Base-by-base conservation (phyloP, 352 stramenopile species). In the Pythium biforme region DNA sequence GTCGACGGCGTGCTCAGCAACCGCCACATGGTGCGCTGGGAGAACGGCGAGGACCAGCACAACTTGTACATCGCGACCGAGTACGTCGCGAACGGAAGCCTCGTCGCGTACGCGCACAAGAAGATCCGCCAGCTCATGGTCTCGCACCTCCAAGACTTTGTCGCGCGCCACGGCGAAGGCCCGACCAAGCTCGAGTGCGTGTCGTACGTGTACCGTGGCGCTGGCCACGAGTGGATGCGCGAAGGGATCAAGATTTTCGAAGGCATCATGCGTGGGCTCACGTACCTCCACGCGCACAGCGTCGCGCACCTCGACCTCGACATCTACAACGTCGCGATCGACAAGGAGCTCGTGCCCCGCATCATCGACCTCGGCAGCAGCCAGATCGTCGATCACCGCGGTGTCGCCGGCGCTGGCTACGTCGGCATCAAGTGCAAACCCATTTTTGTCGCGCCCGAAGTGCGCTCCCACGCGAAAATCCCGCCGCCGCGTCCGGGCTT, bases 1-100 rank as follows among this genome's bases (percentile, higher is more conserved):
- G 66, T 95, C 19, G 82, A 93, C 33, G 75, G 82, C n/a, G 79
- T 79, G 20, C 66, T 92, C 34, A 67, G 55, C 29, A 95, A 92
- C 55, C 59, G 73, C 20, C 74, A 93, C 67, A 80, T 93, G 68
- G 76, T 95, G 49, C 79, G 83, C 25, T 95, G 86, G 86, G 86
- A 93, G 56, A 87, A 80, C 55, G 72, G 75, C 2, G 75, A 84
- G 52, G 85, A 92, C 60, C 48, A 41, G 9, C 77, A 82, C 69
- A 95, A 95, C 55, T 60, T 89, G 49, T 95, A 95, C 69, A 77
- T 95, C 46, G 83, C 82, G 27, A 95, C 86, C 6, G 86, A 95
- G 51, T 90, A 80, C 53, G 77, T 95, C 27, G 73, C 83, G 46
- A 95, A 93, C 61, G 83, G 86, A 15, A 93, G 83, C 54, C 68